Base-by-base conservation (phyloP, 371 early-diverging fungal species). In the Apophysomyces elegans region DNA sequence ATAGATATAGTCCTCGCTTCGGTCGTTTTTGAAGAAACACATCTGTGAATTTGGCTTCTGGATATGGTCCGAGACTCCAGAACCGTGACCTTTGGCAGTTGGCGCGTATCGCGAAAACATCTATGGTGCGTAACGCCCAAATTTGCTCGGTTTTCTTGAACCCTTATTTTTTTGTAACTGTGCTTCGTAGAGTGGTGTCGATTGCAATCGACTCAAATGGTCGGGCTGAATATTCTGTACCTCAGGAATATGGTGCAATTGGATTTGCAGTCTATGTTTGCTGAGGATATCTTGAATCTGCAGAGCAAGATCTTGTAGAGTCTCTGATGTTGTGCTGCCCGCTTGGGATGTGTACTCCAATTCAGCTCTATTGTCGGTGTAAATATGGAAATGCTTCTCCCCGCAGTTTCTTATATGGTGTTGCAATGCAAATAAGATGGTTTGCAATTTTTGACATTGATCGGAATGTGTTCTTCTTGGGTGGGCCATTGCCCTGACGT, bases 81-180 rank as follows among this genome's bases (percentile, higher is more conserved):
- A 44, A 78, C 14, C 16, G 8, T 45, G 9, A 18, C 4, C 62
- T 59, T 41, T 69, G 58, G 58, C 67, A 36, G 43, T 64, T 75
- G 59, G 47, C 56, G n/a, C 63, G 14, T 9, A 69, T 37, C 8
- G 75, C 78, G 50, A 78, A 81, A 16, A 66, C 69, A 46, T 81
- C 81, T 14, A 78, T 62, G 38, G 0, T 63, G 32, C 62, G n/a
- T 43, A 1, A 43, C 26, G 59, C 64, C 69, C 35, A 44, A 57
- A 39, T 57, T 43, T 5, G 1, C 21, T 50, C 32, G 54, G 67
- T 65, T 35, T 5, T 32, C 41, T 66, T 5, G 56, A 70, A 71
- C 18, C 41, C 7, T 32, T 7, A 18, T 18, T 9, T 9, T 9
- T 44, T 21, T 65, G 65, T 2, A 72, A 14, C 18, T 36, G 11